Conservation (phyloP, 768 basidiomycete genomes). For the Pluteus cervinus region DNA sequence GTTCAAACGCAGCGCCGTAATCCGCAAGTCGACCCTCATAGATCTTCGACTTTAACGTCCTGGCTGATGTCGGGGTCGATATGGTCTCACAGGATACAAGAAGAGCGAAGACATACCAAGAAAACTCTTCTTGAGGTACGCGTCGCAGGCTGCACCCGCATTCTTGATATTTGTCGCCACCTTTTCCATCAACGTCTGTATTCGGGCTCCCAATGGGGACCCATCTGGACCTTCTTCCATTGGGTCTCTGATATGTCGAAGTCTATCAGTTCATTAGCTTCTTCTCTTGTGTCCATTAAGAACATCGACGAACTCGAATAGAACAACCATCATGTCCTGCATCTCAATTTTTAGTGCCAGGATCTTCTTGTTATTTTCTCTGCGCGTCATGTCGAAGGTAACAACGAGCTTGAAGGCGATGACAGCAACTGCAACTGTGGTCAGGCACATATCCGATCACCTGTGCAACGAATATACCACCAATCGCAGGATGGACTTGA, state of each 20-base stretch:
- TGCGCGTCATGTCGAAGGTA: conserved; percentile 32
- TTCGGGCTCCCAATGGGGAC: conserved; percentile 19
- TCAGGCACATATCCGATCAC: too few species aligned
- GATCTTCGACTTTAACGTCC: conserved; percentile 25
- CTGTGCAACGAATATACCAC: too few species aligned
- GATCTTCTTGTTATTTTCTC: conserved; percentile 39
- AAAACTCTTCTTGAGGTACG: conserved; percentile 37
- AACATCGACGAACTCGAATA: conserved; percentile 30
- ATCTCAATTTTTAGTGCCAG: conserved; percentile 33
- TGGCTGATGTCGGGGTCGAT: conserved; percentile 18
- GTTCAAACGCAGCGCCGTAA: conserved; percentile 24
- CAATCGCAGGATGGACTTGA: too few species aligned
- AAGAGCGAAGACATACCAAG: conserved; percentile 21
- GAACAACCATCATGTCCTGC: conserved; percentile 35
- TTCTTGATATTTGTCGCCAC: conserved; percentile 35
- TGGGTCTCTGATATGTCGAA: too few species aligned
- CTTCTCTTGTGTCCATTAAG: too few species aligned
- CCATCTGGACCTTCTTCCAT: conserved; percentile 25
- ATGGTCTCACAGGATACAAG: too few species aligned
- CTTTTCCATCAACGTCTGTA: conserved; percentile 18
- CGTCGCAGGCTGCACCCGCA: conserved; percentile 39
- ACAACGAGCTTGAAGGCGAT: conserved; percentile 36
- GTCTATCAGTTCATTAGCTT: too few species aligned
- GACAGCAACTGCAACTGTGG: conserved; percentile 35
- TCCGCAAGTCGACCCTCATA: conserved; percentile 34